phyloP scores from a whole-genome alignment of 768 basidiomycete species.

The Podaxis pistillaris region DNA sequence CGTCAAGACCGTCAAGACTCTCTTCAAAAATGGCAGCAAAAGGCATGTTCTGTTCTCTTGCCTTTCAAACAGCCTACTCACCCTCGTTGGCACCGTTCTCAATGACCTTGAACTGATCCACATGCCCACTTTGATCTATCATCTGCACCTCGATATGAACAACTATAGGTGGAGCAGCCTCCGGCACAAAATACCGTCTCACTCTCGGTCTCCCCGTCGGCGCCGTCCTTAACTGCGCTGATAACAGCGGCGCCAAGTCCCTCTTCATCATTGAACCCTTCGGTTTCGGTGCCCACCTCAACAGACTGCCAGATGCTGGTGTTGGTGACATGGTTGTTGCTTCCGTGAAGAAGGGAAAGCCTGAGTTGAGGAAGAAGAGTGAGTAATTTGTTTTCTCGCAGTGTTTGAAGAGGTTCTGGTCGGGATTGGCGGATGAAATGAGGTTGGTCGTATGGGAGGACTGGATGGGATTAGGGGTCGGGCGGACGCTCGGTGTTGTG shows the following conservation, averaged over 20 bases:
- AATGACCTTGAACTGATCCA: no score
- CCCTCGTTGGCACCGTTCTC: no score
- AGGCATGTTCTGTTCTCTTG: conserved; percentile 20
- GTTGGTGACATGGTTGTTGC: conserved; percentile 96
- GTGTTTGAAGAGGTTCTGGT: not conserved
- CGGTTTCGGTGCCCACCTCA: conserved; percentile 93
- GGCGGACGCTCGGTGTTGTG: not conserved
- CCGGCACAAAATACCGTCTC: conserved; percentile 96
- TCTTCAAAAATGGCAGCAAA: conserved; percentile 33
- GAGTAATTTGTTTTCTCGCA: conserved; percentile 31
- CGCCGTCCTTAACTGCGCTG: conserved; percentile 95
- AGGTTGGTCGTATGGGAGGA: not conserved
- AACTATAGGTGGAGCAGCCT: conserved; percentile 49
- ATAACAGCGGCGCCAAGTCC: conserved; percentile 99
- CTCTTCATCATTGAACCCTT: conserved; percentile 94
- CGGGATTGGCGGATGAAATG: not conserved
- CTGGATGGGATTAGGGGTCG: not conserved
- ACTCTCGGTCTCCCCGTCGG: conserved; percentile 92
- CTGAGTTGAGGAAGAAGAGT: conserved; percentile 99
- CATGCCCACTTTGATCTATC: no score
- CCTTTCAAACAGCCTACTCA: no score
- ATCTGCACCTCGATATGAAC: not conserved
- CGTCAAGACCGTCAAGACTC: conserved; percentile 24
- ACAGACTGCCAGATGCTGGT: conserved; percentile 95
- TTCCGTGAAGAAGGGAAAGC: conserved; percentile 99